Percentiles rank a stretch among this genome's conserved stretches.
Evolutionary conservation across 139 green algal species (phyloP).

Genomic region (Auxenochlorella pyrenoidosa): DNA sequence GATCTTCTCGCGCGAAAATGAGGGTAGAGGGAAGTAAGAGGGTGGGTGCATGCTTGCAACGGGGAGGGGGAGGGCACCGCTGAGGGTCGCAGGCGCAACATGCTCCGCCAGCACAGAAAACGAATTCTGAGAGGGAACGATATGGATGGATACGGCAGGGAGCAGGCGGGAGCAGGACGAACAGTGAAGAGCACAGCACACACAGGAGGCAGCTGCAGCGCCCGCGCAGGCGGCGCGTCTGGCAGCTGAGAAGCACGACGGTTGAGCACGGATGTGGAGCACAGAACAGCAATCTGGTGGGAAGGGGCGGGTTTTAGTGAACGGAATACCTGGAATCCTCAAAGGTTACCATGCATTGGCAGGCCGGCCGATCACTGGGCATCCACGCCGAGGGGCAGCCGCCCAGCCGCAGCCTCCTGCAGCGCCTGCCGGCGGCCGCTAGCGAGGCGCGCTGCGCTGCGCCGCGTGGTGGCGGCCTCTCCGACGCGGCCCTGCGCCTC

Average conservation of each 20-base stretch:
- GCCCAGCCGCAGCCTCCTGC: neutral
- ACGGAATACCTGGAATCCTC: too few species aligned
- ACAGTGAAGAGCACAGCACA: neutral
- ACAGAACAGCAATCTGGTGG: neutral
- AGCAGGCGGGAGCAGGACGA: neutral
- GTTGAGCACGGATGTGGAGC: neutral
- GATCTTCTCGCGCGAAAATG: neutral
- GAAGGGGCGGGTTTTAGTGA: neutral
- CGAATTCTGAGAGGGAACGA: neutral
- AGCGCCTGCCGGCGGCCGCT: neutral
- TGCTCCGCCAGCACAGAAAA: neutral
- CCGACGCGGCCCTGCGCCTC: conserved; percentile 15
- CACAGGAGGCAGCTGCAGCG: neutral
- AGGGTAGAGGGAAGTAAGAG: neutral
- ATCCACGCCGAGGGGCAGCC: neutral
- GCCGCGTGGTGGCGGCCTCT: neutral
- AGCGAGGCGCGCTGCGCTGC: neutral
- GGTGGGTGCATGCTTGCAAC: neutral
- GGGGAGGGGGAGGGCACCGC: neutral
- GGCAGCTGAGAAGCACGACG: neutral
- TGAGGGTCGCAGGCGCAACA: neutral
- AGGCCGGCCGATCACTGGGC: neutral
- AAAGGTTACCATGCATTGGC: too few species aligned
- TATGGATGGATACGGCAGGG: neutral
- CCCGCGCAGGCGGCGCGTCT: neutral